Evolutionary conservation across 2,329 filamentous ascomycete species (phyloP), one percentile per base, ranked within the genome.

Genomic region (Ophiostoma tasmaniense): DNA sequence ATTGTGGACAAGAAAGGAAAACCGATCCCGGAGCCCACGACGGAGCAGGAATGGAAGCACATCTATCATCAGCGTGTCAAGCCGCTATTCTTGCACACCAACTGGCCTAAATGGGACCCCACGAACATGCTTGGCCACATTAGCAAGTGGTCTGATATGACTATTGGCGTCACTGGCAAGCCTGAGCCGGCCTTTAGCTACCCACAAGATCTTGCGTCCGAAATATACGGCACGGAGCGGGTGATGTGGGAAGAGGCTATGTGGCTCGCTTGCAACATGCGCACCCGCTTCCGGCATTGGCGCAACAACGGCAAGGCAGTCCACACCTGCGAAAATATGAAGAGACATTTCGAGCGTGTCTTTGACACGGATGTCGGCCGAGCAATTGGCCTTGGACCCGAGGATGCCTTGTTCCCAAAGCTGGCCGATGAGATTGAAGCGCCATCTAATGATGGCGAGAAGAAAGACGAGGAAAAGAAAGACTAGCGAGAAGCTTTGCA

Each of bases 71-170:
- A 25, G 33, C 33, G 33, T n/a, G 73, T 74, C 20, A 71, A 72
- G 13, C 73, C 73, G 25, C 71, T 79, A 66, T 79, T 79, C 70
- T 71, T 78, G 55, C 78, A 79, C 71, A 74, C 76, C 71, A 76
- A 76, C 71, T 75, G 75, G 64, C 75, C 76, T 69, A 79, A 79
- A 71, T 74, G 78, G 70, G 77, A 79, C 69, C 73, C 78, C 25
- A 70, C 71, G 20, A 72, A 71, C 28, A 67, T 78, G 22, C 70
- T 73, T 6, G 71, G 72, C 25, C 30, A 69, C 37, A 59, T 73
- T 55, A 72, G 71, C 42, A 72, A 70, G 68, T 73, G 75, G 61
- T 72, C 72, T 20, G 71, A 68, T 45, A 73, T 50, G 66, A 72
- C 75, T 2, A 52, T 35, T 28, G 73, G 75, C 37, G 52, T 73